phyloP scores from a whole-genome alignment of 495 filamentous ascomycete species.

The Elaphomyces granulatus region DNA sequence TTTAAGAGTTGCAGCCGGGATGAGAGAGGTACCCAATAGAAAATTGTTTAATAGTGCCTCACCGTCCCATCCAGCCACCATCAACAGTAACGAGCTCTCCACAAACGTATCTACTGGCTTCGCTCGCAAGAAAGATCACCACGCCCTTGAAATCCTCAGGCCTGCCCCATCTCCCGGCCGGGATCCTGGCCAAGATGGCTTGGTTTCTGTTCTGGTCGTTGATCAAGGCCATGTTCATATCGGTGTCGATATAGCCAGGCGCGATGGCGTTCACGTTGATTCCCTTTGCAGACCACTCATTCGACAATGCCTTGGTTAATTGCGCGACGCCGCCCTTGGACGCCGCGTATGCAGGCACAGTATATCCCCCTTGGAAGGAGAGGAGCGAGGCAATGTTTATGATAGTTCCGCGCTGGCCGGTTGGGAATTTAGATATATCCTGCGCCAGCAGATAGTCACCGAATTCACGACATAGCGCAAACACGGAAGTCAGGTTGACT shows the following conservation, averaged over 20 bases:
- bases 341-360: conserved; percentile 81
- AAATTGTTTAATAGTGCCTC: too few relatives aligned
- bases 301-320: conserved; percentile 74
- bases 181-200: conserved; percentile 70
- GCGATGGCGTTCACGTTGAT: conserved; percentile 73
- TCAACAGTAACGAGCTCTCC: conserved; percentile 74
- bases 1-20: too few relatives aligned
- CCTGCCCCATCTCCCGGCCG: conserved; percentile 70
- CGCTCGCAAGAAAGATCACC: conserved; percentile 63
- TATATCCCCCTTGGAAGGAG: conserved; percentile 83
- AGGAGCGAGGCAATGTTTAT: conserved; percentile 79
- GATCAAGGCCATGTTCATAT: conserved; percentile 81
- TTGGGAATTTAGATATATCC: conserved; percentile 31
- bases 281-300: conserved; percentile 70
- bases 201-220: conserved; percentile 51
- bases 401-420: conserved; percentile 53
- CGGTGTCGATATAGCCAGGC: conserved; percentile 73
- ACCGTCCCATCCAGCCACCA: conserved; percentile 91
- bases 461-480: conserved; percentile 68
- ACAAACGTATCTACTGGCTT: conserved; percentile 64
- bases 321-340: conserved; percentile 78
- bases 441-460: conserved; percentile 69
- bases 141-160: conserved; percentile 85
- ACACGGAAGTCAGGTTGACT: conserved; percentile 72
- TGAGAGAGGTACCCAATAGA: too few relatives aligned